Evolutionary conservation across 352 stramenopile genomes (phyloP), one percentile per base, ranked within the genome.

Genomic region (Globisporangium carolinianum): DNA sequence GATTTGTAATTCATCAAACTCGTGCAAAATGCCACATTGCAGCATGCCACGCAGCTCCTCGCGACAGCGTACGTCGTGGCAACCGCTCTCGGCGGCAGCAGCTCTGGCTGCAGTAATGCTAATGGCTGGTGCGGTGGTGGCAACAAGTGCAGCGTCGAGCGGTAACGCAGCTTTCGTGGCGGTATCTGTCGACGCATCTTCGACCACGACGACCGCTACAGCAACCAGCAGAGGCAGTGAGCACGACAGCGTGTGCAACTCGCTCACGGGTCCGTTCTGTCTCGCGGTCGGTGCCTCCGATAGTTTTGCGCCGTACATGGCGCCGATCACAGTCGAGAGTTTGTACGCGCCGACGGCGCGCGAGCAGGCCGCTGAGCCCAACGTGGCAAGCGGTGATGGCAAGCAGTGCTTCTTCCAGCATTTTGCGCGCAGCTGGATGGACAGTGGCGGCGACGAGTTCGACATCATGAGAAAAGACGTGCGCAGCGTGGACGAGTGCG

Each of bases 391-490:
- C 8, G 10, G 6, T 11, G 72, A 18, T 46, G 41, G 15, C 47
- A 86, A 84, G 47, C 65, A 62, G 46, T 90, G 79, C 53, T 87
- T 88, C 58, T 90, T 90, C 47, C 78, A 74, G 51, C 76, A 87
- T 57, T 87, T 83, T 42, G 39, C 68, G 24, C 58, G 67, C 37
- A 85, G 66, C 50, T 90, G 79, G 79, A 90, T 90, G 79, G 79
- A 90, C 67, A 75, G 63, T 7, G 72, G 75, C 10, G 76, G 76
- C 36, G 74, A 86, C 38, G 66, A 55, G 39, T 78, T 86, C 70
- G 79, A 90, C 60, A 35, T 90, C 47, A 72, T 86, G 69, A 81
- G 64, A 57, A 68, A 83, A 55, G 57, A 71, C 55, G 75, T 87
- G n/a, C 36, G 49, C 14, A 78, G 48, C 8, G 75, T 83, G 53